Base-by-base conservation (phyloP, 495 filamentous ascomycete species). In the Ascobolus immersus region DNA sequence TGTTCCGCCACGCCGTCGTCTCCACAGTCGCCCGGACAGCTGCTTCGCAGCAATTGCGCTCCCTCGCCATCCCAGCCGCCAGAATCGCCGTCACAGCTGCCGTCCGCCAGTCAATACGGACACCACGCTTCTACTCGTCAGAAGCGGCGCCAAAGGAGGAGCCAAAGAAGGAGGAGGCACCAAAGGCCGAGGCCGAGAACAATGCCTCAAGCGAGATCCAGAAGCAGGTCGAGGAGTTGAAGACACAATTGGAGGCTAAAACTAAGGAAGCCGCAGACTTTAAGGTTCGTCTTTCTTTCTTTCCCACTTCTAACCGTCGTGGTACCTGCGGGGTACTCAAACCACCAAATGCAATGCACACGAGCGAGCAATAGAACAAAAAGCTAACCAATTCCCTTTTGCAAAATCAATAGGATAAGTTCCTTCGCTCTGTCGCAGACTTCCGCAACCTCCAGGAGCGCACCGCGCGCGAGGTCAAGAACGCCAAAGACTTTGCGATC, bases 371-470 rank as follows among this genome's bases (percentile, higher is more conserved):
- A 34, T 32, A 15, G 23, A 13, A 21, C 4, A 36, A 32, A 35
- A 39, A 40, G 39, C 30, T 33, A 31, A 17, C 28, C 17, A 31
- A 31, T 3, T 27, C 21, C 35, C 20, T 17, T 12, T 31, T 33
- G 37, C 44, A 94, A n/a, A n/a, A n/a, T n/a, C n/a, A n/a, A n/a
- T n/a, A n/a, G 86, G 84, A 94, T 55, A 80, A 74, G 57, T 90
- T 75, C 53, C 68, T 86, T 32, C 86, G 86, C 44, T 73, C 71
- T 28, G 76, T 92, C 39, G 86, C 86, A 51, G 86, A 94, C 41
- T 94, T 82, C 65, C 77, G 77, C 45, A 96, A 93, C 59, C 74
- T 94, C 23, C 82, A 93, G 60, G 78, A 90, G 41, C 77, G 86
- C 44, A 84, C 78, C 5, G 71, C 75, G 55, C 79, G 89, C 44